Percentiles rank a stretch among this genome's conserved stretches.
Conservation (phyloP, 176 grass and related monocot genomes). For the Carex myosuroides region DNA sequence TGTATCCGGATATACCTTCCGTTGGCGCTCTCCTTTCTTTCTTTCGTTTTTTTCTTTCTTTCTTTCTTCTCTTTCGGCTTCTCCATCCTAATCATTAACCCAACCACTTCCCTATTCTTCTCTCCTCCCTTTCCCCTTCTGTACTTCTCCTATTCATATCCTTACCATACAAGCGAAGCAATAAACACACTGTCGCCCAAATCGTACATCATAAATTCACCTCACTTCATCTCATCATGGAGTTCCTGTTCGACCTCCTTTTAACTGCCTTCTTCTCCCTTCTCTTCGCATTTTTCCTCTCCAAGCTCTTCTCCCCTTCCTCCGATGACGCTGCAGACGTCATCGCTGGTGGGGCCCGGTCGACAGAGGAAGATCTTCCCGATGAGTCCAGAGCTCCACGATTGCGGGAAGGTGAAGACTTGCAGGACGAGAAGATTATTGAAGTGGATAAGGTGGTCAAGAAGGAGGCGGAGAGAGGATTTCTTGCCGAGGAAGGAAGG, state of each 20-base stretch:
- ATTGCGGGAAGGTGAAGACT: slow-evolving; percentile 2
- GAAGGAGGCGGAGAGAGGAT: slow-evolving; percentile 10
- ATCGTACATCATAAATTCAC: slow-evolving; percentile 1
- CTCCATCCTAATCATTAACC: not conserved
- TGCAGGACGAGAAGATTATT: slow-evolving; percentile 23
- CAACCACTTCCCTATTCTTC: not conserved
- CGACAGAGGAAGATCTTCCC: not conserved
- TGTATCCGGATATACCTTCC: slow-evolving; percentile 71
- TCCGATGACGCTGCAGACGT: slow-evolving; percentile 13
- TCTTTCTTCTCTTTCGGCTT: slow-evolving; percentile 18
- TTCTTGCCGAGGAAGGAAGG: slow-evolving; percentile 13
- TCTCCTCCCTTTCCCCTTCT: slow-evolving; percentile 9
- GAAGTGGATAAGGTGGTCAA: slow-evolving; percentile 11
- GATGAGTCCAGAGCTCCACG: not conserved
- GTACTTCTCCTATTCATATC: not conserved
- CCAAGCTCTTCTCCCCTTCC: slow-evolving; percentile 35
- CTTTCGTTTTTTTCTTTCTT: not conserved
- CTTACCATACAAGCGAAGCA: slow-evolving; percentile 14
- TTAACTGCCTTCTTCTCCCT: slow-evolving; percentile 55
- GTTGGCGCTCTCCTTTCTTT: slow-evolving; percentile 39
- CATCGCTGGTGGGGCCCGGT: not conserved
- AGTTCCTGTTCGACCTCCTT: slow-evolving; percentile 57
- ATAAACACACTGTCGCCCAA: slow-evolving; percentile 26
- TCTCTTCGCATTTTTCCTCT: slow-evolving; percentile 53
- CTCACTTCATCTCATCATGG: slow-evolving; percentile 29